Evolutionary conservation across 805 yeast species (phyloP).

Genomic region (Lipomyces starkeyi): DNA sequence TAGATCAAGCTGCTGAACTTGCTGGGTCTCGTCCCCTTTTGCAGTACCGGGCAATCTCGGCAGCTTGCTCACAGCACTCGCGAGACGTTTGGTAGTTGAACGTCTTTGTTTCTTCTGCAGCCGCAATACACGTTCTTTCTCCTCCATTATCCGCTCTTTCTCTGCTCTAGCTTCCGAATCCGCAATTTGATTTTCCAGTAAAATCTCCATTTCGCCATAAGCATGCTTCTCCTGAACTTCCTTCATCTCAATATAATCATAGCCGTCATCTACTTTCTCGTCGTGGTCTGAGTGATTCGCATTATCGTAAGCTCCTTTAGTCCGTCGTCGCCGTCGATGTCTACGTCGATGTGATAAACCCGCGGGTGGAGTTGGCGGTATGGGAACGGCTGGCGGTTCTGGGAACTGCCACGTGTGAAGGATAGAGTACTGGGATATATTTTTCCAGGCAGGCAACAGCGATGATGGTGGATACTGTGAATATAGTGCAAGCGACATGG

Average conservation of each 20-base stretch:
- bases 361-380: neutral
- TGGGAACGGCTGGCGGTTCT: neutral
- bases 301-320: neutral
- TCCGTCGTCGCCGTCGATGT: neutral
- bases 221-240: constrained; percentile 22
- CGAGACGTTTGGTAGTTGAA: constrained; percentile 4
- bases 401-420: constrained; percentile 39
- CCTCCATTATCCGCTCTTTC: constrained; percentile 9
- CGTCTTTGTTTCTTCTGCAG: constrained; percentile 7
- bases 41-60: neutral
- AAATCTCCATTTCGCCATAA: constrained; percentile 15
- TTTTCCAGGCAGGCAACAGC: constrained; percentile 38
- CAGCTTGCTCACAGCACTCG: constrained; percentile 4
- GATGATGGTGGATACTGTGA: constrained; percentile 37
- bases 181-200: constrained; percentile 18
- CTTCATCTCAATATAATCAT: constrained; percentile 30
- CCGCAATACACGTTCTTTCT: constrained; percentile 9
- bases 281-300: neutral
- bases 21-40: neutral
- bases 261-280: constrained; percentile 18
- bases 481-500: constrained; percentile 37
- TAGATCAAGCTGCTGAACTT: neutral
- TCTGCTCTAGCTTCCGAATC: constrained; percentile 23
- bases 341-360: neutral
- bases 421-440: constrained; percentile 46